These are phyloP conservation scores for Cocos nucifera DNA, from an alignment of 176 grass and related monocot genomes.

Conservation along the genomic window DNA sequence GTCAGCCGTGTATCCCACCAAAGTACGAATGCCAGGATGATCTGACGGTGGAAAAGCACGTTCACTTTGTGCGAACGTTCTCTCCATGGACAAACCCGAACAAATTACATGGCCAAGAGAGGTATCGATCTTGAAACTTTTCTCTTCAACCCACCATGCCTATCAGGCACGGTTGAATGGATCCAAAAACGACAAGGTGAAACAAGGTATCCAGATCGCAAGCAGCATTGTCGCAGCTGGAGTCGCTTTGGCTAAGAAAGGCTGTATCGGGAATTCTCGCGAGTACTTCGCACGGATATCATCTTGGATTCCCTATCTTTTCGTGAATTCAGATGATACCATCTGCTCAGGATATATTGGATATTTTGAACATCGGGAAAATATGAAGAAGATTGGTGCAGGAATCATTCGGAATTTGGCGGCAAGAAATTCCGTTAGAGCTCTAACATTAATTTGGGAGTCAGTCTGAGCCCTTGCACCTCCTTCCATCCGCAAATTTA, in stretches of 20 bases:
- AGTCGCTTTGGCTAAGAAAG: conserved; percentile 24
- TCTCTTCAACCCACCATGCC: conserved; percentile 71
- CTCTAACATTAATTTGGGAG: too few relatives aligned
- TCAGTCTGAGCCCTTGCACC: too few relatives aligned
- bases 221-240: conserved; percentile 49
- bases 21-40: too few relatives aligned
- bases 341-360: conserved; percentile 28
- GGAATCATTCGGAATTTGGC: too few relatives aligned
- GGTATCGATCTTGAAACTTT: conserved; percentile 39
- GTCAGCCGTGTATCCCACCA: too few relatives aligned
- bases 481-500: too few relatives aligned
- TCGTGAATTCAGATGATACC: conserved; percentile 54
- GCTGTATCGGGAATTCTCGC: background rate
- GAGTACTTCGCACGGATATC: conserved; percentile 42
- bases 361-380: too few relatives aligned
- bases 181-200: conserved; percentile 43
- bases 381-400: too few relatives aligned
- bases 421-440: too few relatives aligned
- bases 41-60: too few relatives aligned
- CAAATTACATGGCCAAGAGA: conserved; percentile 44
- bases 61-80: too few relatives aligned
- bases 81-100: too few relatives aligned
- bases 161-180: conserved; percentile 46
- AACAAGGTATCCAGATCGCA: conserved; percentile 43
- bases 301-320: conserved; percentile 52